These are phyloP conservation scores for Stephania japonica DNA, from an alignment of 164 flowering plant genomes.

Conservation along the genomic window DNA sequence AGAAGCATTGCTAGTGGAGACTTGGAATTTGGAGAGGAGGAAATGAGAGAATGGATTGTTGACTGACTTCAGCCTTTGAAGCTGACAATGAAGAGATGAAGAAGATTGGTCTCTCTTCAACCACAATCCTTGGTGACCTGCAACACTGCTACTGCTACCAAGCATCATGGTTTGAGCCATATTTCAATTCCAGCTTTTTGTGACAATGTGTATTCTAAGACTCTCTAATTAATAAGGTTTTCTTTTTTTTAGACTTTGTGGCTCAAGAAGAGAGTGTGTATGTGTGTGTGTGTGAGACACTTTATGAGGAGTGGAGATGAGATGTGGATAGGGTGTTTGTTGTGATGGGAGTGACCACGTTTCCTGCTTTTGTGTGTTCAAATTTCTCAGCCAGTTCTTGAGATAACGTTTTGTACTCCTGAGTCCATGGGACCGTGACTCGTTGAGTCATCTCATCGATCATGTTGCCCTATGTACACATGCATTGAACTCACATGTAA, in stretches of 20 bases:
- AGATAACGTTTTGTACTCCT: slow-evolving; percentile 1
- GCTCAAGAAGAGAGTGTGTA: background rate
- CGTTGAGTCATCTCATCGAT: background rate
- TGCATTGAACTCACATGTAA: no score
- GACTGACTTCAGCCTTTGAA: slow-evolving; percentile 32
- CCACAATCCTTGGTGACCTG: slow-evolving; percentile 22
- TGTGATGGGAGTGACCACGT: slow-evolving; percentile 39
- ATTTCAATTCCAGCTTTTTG: background rate
- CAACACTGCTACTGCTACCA: slow-evolving; percentile 38
- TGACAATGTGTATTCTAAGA: background rate
- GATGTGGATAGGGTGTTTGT: slow-evolving; percentile 10
- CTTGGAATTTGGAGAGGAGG: slow-evolving; percentile 24
- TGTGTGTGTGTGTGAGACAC: background rate
- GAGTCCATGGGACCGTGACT: background rate
- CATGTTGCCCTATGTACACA: no score
- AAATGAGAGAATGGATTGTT: slow-evolving; percentile 38
- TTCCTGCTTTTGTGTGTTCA: background rate
- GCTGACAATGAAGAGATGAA: slow-evolving; percentile 30
- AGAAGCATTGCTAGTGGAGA: slow-evolving; percentile 16
- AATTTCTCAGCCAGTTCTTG: background rate
- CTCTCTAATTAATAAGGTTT: background rate
- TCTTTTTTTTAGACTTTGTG: background rate
- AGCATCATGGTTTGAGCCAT: slow-evolving; percentile 89
- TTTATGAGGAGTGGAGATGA: background rate
- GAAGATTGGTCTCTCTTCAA: slow-evolving; percentile 19